A percentile compares a stretch with the other conserved stretches of the same genome.
These are phyloP conservation scores for Lenzites betulinus DNA, from an alignment of 768 basidiomycete species.

Conservation along the genomic window DNA sequence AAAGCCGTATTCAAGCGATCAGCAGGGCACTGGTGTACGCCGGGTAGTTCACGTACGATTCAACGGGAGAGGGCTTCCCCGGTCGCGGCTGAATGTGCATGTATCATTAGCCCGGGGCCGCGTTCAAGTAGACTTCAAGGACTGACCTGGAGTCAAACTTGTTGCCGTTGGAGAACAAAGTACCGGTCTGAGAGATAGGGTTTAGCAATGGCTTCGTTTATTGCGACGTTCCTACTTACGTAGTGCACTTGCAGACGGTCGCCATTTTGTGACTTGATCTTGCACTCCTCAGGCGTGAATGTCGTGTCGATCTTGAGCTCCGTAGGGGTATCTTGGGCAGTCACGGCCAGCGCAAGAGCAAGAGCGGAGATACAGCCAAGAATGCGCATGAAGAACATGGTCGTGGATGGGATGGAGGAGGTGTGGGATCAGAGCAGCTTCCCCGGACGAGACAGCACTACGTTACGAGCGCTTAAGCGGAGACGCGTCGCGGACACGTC, in stretches of 20 bases:
- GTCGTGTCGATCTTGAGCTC: constrained; percentile 67
- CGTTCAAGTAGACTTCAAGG: neutral
- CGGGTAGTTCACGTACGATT: constrained; percentile 55
- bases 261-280: constrained; percentile 55
- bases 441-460: neutral
- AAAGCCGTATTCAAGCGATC: neutral
- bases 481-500: constrained; percentile 22
- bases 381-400: constrained; percentile 14
- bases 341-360: constrained; percentile 47
- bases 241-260: constrained; percentile 78
- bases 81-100: constrained; percentile 55
- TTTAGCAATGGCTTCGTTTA: neutral
- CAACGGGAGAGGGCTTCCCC: constrained; percentile 72
- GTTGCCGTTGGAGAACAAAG: constrained; percentile 67
- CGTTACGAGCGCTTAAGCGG: neutral
- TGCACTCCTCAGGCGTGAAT: constrained; percentile 57
- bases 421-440: neutral
- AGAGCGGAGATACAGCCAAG: constrained; percentile 50
- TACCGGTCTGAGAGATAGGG: constrained; percentile 68
- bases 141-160: constrained; percentile 89
- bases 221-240: constrained; percentile 44
- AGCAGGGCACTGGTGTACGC: neutral
- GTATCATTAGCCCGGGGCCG: neutral
- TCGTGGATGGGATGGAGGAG: neutral
- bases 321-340: constrained; percentile 50